phyloP scores from a whole-genome alignment of 2,329 filamentous ascomycete genomes.

The Fusarium sp. region DNA sequence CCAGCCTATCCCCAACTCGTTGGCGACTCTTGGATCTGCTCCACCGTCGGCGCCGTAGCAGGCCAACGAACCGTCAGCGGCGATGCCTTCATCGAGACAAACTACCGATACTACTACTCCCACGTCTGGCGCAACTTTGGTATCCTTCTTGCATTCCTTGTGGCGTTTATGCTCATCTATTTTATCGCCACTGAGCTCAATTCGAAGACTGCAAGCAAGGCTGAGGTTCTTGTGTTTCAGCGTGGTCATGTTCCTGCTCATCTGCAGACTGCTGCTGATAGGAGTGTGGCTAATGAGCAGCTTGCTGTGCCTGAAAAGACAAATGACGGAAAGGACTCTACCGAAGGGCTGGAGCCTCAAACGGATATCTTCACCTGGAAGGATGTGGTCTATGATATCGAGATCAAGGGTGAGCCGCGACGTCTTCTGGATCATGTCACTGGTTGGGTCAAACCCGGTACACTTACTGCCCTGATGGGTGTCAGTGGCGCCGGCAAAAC shows the following conservation, averaged over 20 bases:
- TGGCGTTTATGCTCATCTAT: conserved; percentile 75
- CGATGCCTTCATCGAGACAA: conserved; percentile 69
- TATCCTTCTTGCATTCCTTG: conserved; percentile 73
- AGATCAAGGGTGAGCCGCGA: conserved; percentile 80
- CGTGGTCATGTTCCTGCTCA: conserved; percentile 64
- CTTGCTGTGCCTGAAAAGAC: conserved; percentile 46
- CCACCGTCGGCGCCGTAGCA: conserved; percentile 66
- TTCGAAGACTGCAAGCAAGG: conserved; percentile 71
- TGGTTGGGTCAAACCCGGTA: conserved; percentile 92
- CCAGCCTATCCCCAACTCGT: conserved; percentile 61
- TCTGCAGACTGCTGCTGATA: conserved; percentile 50
- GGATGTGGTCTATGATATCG: conserved; percentile 77
- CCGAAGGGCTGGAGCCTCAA: conserved; percentile 57
- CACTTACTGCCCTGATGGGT: conserved; percentile 82
- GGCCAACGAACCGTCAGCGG: conserved; percentile 69
- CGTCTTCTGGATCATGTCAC: conserved; percentile 82
- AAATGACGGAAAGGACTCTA: conserved; percentile 31
- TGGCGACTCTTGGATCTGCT: conserved; percentile 66
- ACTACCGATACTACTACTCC: conserved; percentile 68
- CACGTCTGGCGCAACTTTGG: conserved; percentile 78
- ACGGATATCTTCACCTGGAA: conserved; percentile 81
- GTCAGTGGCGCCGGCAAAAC: conserved; percentile 65
- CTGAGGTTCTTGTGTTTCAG: conserved; percentile 77
- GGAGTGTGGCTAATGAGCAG: conserved; percentile 50
- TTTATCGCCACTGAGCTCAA: conserved; percentile 75